These are phyloP conservation scores for Zizania palustris DNA, from an alignment of 202 grass and related monocot species.

Conservation along the genomic window DNA sequence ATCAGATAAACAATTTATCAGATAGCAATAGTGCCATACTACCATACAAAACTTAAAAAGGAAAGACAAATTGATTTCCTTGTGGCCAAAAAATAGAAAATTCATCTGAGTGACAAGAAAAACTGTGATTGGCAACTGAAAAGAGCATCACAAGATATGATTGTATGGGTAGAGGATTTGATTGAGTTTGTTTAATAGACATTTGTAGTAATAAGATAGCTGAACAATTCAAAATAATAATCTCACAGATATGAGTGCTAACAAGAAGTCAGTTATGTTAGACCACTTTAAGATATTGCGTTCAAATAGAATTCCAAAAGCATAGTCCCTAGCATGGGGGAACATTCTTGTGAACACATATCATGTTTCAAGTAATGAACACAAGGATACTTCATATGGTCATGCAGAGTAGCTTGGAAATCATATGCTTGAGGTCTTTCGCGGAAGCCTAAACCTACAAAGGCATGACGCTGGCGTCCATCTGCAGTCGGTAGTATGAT, in stretches of 20 bases:
- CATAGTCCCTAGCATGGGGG: slow-evolving; percentile 9
- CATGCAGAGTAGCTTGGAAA: slow-evolving; percentile 98
- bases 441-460: slow-evolving; percentile 94
- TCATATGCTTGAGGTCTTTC: slow-evolving; percentile 99
- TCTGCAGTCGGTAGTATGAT: slow-evolving; percentile 46
- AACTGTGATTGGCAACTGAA: slow-evolving; percentile 18
- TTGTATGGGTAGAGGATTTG: background rate
- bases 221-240: background rate
- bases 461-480: slow-evolving; percentile 91
- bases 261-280: slow-evolving; percentile 19
- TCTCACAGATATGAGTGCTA: background rate
- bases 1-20: slow-evolving; percentile 17
- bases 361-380: slow-evolving; percentile 26
- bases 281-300: background rate
- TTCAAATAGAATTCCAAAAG: background rate
- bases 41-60: background rate
- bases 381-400: slow-evolving; percentile 97
- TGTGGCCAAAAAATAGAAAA: slow-evolving; percentile 11
- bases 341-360: slow-evolving; percentile 3
- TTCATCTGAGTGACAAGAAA: slow-evolving; percentile 12
- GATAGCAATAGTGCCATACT: background rate
- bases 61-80: slow-evolving; percentile 6
- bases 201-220: background rate
- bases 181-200: slow-evolving; percentile 22
- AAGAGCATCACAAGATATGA: slow-evolving; percentile 20